Conservation (phyloP, 495 filamentous ascomycete species). For the Xylaria sp. region DNA sequence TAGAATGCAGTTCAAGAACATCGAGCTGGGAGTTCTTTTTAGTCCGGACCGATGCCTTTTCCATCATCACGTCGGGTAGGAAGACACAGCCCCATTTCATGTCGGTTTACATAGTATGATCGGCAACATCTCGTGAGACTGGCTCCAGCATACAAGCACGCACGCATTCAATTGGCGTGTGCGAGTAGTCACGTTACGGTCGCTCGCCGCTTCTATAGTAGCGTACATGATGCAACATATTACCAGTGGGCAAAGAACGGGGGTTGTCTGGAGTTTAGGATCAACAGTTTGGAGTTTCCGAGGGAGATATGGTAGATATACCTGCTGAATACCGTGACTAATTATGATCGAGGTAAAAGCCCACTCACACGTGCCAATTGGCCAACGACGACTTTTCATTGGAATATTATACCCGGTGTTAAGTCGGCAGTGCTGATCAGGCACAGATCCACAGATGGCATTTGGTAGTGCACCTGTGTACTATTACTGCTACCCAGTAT, state of each 20-base stretch:
- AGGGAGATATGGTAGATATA: background rate
- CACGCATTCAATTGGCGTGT: constrained; percentile 13
- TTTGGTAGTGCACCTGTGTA: background rate
- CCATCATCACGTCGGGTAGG: background rate
- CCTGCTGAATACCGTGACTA: constrained; percentile 6
- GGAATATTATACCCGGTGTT: constrained; percentile 7
- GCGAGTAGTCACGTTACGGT: constrained; percentile 5
- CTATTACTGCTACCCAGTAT: too few species aligned
- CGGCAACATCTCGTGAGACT: background rate
- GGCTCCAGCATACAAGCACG: background rate
- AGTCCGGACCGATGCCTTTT: background rate
- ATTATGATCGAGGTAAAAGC: background rate
- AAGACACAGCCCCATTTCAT: background rate
- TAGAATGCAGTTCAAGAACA: background rate
- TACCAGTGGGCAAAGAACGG: background rate
- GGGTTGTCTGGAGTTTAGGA: background rate
- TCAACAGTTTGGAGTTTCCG: background rate
- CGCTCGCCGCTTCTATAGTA: constrained; percentile 1
- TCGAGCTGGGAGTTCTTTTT: background rate
- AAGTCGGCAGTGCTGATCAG: constrained; percentile 23
- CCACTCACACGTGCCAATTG: constrained; percentile 15
- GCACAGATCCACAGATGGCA: background rate
- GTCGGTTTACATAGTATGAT: background rate
- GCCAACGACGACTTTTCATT: background rate
- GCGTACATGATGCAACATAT: constrained; percentile 3